Percentiles rank a stretch among this genome's conserved stretches.
These are phyloP conservation scores for Hypomyces rosellus DNA, from an alignment of 2,329 filamentous ascomycete species.

Conservation along the genomic window DNA sequence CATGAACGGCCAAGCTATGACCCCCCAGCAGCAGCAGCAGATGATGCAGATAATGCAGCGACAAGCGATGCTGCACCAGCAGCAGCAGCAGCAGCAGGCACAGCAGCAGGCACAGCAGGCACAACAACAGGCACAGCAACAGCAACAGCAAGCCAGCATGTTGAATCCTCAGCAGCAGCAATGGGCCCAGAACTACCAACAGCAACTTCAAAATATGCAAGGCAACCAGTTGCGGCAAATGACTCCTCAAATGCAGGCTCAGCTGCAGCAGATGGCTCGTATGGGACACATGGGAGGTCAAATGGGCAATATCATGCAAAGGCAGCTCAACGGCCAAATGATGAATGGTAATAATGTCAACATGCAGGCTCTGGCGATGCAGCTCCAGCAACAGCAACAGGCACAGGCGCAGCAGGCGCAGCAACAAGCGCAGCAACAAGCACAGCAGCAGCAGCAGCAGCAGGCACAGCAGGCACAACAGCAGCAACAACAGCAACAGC, in stretches of 20 bases:
- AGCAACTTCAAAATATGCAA: conserved; percentile 38
- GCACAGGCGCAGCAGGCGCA: conserved; percentile 31
- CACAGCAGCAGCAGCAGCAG: conserved; percentile 24
- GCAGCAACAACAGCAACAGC: conserved; percentile 21
- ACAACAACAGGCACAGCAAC: conserved; percentile 25
- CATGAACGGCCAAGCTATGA: conserved; percentile 32
- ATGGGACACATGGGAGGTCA: conserved; percentile 25
- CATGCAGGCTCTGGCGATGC: conserved; percentile 35
- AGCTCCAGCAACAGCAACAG: conserved; percentile 26
- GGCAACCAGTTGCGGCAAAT: conserved; percentile 27
- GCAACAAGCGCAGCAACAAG: conserved; percentile 27
- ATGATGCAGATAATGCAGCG: conserved; percentile 34
- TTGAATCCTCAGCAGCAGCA: conserved; percentile 37
- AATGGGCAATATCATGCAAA: conserved; percentile 34
- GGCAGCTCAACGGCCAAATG: conserved; percentile 33
- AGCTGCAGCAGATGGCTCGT: conserved; percentile 32
- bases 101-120: conserved; percentile 27
- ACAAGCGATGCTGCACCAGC: conserved; percentile 33
- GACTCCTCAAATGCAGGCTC: conserved; percentile 33
- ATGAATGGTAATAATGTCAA: conserved; percentile 35
- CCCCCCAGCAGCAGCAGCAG: conserved; percentile 28
- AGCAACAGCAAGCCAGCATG: conserved; percentile 26
- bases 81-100: conserved; percentile 32
- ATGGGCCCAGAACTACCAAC: conserved; percentile 37
- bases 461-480: conserved; percentile 28